Conservation (phyloP, 1,284 basidiomycete species). For the Puccinia hordei region DNA sequence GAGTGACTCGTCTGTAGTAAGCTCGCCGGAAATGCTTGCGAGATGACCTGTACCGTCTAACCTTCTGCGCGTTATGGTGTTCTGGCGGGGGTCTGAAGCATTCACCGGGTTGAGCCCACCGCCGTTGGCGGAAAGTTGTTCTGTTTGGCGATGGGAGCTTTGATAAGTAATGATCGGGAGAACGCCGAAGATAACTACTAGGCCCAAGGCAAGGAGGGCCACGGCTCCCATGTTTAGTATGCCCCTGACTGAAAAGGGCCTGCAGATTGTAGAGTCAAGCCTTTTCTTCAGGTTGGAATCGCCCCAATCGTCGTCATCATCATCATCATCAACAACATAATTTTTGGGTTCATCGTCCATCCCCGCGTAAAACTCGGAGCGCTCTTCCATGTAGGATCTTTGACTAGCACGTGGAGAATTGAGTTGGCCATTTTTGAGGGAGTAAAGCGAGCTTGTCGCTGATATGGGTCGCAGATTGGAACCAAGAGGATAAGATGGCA, state of each 20-base stretch:
- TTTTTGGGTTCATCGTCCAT: slow-evolving; percentile 2
- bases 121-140: slow-evolving; percentile 13
- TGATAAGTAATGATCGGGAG: slow-evolving; percentile 25
- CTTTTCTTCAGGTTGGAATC: not conserved
- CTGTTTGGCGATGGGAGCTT: not conserved
- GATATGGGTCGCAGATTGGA: not conserved
- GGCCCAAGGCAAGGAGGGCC: slow-evolving; percentile 21
- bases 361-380: slow-evolving; percentile 7
- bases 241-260: slow-evolving; percentile 20
- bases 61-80: not conserved
- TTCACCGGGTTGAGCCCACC: slow-evolving; percentile 65
- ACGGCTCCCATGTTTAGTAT: slow-evolving; percentile 27
- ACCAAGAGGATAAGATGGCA: not conserved
- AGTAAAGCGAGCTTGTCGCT: not conserved
- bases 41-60: not conserved
- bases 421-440: not conserved
- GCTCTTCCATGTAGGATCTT: slow-evolving; percentile 25
- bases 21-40: not conserved
- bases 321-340: not conserved
- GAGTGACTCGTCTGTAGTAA: too few relatives aligned
- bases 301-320: slow-evolving; percentile 37
- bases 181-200: slow-evolving; percentile 34
- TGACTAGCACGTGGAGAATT: slow-evolving; percentile 22
- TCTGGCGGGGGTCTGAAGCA: not conserved
- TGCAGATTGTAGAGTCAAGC: not conserved